These are phyloP conservation scores for Lepiota subincarnata DNA, from an alignment of 768 basidiomycete species.

Conservation along the genomic window DNA sequence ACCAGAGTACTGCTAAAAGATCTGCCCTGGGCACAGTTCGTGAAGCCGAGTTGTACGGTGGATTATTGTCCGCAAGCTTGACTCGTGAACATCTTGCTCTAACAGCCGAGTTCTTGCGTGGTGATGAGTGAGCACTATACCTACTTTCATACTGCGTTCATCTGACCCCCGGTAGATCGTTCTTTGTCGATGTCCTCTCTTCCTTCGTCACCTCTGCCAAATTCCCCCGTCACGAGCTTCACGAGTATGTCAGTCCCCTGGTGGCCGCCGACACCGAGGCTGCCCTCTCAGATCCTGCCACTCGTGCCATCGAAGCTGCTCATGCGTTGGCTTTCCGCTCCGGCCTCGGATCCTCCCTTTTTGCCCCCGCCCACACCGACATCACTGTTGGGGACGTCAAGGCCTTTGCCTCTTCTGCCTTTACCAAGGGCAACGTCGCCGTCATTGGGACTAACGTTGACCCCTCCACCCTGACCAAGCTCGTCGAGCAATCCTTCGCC, in stretches of 20 bases:
- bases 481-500: conserved; percentile 69
- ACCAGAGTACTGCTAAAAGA: conserved; percentile 78
- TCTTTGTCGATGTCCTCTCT: conserved; percentile 87
- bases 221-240: conserved; percentile 74
- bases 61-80: conserved; percentile 80
- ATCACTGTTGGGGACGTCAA: conserved; percentile 69
- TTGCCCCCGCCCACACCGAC: conserved; percentile 66
- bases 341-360: conserved; percentile 89
- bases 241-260: conserved; percentile 68
- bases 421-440: conserved; percentile 76
- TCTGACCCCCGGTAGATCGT: conserved; percentile 46
- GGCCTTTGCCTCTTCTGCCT: conserved; percentile 66
- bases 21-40: conserved; percentile 88
- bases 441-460: conserved; percentile 87
- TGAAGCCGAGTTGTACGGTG: conserved; percentile 92
- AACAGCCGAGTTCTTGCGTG: conserved; percentile 92
- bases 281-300: conserved; percentile 56
- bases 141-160: conserved; percentile 2
- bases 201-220: conserved; percentile 81
- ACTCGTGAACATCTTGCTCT: conserved; percentile 88
- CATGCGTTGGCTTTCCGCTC: conserved; percentile 90
- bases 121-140: conserved; percentile 79
- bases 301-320: conserved; percentile 79
- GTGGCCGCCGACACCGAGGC: conserved; percentile 66
- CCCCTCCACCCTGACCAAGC: conserved; percentile 59